Conservation (phyloP, 768 basidiomycete genomes). For the Psilocybe subaeruginosa region DNA sequence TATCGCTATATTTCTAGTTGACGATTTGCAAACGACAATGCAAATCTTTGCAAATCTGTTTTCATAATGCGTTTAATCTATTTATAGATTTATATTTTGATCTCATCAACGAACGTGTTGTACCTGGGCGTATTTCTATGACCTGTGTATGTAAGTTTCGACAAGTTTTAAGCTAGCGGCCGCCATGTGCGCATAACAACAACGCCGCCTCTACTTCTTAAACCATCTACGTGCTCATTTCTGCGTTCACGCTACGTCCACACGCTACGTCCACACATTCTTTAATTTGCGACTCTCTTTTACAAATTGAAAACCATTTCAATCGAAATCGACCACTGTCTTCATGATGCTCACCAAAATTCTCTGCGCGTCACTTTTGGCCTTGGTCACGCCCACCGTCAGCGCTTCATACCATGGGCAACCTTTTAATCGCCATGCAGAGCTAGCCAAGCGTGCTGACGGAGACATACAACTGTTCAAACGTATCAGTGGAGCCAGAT, state of each 20-base stretch:
- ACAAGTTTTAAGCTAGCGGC: neutral
- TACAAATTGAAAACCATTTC: neutral
- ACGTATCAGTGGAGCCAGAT: conserved; percentile 40
- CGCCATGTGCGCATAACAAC: neutral
- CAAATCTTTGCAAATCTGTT: too few species aligned
- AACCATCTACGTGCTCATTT: neutral
- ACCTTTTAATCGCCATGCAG: conserved; percentile 42
- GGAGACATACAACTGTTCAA: conserved; percentile 42
- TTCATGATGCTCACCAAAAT: neutral
- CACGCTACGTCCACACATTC: neutral
- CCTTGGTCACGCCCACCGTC: neutral
- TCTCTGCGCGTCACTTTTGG: conserved; percentile 4
- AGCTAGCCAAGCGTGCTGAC: conserved; percentile 48
- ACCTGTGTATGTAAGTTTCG: neutral
- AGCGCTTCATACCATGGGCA: neutral
- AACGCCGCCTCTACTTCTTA: neutral
- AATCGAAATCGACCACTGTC: neutral
- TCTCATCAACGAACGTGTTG: neutral
- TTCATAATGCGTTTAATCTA: neutral
- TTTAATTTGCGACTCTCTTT: neutral
- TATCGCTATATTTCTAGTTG: too few species aligned
- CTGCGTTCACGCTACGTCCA: too few species aligned
- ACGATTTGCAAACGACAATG: too few species aligned
- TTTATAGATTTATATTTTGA: neutral
- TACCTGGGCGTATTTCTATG: neutral